These are phyloP conservation scores for Cladosporium sp. DNA, from an alignment of 2,329 filamentous ascomycete species.

Conservation along the genomic window DNA sequence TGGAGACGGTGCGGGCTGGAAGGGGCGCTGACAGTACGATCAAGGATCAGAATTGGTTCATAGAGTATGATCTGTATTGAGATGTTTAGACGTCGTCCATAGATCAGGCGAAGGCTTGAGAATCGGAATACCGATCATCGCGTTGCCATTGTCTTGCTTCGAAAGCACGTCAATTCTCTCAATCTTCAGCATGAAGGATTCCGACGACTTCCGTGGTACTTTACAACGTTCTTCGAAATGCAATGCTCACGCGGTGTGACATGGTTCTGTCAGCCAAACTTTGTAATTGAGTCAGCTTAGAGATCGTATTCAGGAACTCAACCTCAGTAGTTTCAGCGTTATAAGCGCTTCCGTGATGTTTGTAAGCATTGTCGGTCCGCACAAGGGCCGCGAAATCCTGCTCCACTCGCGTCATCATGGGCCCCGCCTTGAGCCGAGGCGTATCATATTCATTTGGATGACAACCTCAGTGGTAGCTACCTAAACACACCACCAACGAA, in stretches of 20 bases:
- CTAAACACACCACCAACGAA: not conserved
- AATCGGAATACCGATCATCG: not conserved
- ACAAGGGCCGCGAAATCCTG: conserved; percentile 10
- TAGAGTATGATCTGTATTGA: conserved; percentile 17
- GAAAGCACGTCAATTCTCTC: not conserved
- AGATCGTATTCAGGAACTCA: not conserved
- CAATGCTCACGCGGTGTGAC: not conserved
- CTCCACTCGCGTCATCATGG: conserved; percentile 12
- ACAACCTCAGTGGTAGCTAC: not conserved
- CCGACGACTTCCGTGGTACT: not conserved
- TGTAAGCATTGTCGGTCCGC: conserved; percentile 17
- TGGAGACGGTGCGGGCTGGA: conserved; percentile 23
- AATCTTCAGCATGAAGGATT: not conserved
- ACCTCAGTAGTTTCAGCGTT: not conserved
- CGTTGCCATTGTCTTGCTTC: not conserved
- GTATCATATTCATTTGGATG: not conserved
- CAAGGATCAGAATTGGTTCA: conserved; percentile 25
- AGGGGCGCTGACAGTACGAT: conserved; percentile 25
- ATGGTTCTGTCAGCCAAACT: not conserved
- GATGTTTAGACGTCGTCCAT: not conserved
- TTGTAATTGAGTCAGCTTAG: not conserved
- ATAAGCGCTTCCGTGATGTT: conserved; percentile 7
- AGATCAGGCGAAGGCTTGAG: not conserved
- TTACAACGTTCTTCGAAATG: not conserved
- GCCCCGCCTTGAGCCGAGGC: conserved; percentile 19